Percentiles rank a stretch among this genome's conserved stretches.
Evolutionary conservation across 495 filamentous ascomycete species (phyloP).

Genomic region (Hyaloscypha hepaticicola): DNA sequence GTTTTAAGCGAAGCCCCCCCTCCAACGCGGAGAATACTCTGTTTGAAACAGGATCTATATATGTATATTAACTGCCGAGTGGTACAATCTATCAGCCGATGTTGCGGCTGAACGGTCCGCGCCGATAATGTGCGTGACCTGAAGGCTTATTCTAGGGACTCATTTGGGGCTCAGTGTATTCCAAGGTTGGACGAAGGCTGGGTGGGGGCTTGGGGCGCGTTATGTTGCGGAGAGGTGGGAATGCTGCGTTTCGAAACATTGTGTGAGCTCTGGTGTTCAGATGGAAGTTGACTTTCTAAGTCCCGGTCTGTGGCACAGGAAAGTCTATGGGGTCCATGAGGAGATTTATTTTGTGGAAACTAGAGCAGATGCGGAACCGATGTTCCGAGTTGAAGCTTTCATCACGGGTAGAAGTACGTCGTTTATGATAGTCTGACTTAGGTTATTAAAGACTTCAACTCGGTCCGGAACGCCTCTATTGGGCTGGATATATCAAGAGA

Average conservation of each 20-base stretch:
- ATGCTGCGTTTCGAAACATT: background rate
- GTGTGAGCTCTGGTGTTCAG: background rate
- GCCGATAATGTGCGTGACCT: background rate
- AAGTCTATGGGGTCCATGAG: background rate
- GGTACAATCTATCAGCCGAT: too few relatives aligned
- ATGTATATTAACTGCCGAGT: background rate
- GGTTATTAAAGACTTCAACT: background rate
- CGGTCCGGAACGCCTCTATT: background rate
- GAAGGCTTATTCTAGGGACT: too few relatives aligned
- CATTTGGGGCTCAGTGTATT: background rate
- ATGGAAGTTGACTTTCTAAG: background rate
- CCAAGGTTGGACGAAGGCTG: background rate
- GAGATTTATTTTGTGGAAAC: too few relatives aligned
- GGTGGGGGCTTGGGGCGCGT: background rate
- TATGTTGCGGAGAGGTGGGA: background rate
- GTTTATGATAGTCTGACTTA: background rate
- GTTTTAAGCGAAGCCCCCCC: too few relatives aligned
- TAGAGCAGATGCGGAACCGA: background rate
- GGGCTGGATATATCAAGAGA: background rate
- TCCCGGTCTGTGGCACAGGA: too few relatives aligned
- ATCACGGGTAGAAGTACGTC: background rate
- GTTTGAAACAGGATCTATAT: constrained; percentile 10
- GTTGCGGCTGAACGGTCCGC: constrained; percentile 3
- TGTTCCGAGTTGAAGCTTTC: background rate
- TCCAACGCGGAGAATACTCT: background rate